These are phyloP conservation scores for Candolleomyces eurysporus DNA, from an alignment of 768 basidiomycete genomes.

Conservation along the genomic window DNA sequence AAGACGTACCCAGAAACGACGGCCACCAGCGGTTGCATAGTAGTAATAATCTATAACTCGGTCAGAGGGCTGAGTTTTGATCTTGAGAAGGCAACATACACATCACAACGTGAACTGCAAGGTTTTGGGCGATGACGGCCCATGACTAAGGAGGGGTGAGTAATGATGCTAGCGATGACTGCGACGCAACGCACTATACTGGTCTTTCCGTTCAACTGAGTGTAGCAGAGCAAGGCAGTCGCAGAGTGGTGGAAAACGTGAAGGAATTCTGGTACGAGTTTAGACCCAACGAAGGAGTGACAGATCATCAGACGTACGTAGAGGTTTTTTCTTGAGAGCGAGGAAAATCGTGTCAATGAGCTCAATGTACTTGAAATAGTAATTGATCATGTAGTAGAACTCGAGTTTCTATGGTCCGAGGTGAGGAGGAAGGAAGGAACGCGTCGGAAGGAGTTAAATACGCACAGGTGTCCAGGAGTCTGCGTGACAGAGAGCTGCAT, in stretches of 20 bases:
- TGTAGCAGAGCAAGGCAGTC: constrained; percentile 91
- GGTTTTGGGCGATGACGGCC: constrained; percentile 90
- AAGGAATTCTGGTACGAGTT: constrained; percentile 68
- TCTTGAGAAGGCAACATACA: constrained; percentile 53
- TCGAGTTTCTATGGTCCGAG: constrained; percentile 65
- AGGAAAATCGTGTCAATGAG: constrained; percentile 96
- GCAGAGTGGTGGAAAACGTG: constrained; percentile 99
- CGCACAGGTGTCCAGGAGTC: constrained; percentile 86
- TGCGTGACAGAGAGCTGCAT: constrained; percentile 73
- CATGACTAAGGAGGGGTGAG: constrained; percentile 64
- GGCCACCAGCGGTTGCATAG: constrained; percentile 96
- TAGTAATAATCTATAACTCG: constrained; percentile 88
- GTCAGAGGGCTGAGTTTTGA: not conserved
- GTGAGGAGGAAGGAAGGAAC: constrained; percentile 8
- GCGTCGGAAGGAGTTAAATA: constrained; percentile 19
- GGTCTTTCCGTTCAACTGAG: constrained; percentile 91
- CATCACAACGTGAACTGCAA: constrained; percentile 96
- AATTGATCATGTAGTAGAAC: constrained; percentile 98
- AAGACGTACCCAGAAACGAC: constrained; percentile 82
- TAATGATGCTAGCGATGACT: constrained; percentile 6
- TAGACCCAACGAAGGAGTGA: constrained; percentile 6
- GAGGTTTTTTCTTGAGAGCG: constrained; percentile 95
- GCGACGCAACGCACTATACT: constrained; percentile 67
- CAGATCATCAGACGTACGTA: constrained; percentile 55
- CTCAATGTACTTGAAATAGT: constrained; percentile 98